phyloP scores from a whole-genome alignment of 2,329 filamentous ascomycete genomes.

The Colletotrichum sp. region DNA sequence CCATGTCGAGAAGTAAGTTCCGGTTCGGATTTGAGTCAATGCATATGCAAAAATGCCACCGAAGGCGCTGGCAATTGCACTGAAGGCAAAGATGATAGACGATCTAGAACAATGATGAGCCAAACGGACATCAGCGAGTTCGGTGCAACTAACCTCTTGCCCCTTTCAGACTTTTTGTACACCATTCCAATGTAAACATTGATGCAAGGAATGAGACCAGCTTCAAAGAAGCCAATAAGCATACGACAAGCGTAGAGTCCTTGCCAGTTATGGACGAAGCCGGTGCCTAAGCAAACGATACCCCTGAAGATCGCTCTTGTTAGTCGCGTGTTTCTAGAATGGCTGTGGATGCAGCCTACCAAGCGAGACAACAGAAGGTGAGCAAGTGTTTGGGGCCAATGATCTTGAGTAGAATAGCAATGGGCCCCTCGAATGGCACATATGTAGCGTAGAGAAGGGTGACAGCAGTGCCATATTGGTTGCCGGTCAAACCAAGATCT shows the following conservation, averaged over 20 bases:
- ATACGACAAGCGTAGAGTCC: not conserved
- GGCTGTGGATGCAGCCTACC: slow-evolving; percentile 25
- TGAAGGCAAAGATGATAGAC: slow-evolving; percentile 43
- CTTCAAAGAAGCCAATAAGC: slow-evolving; percentile 27
- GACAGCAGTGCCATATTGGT: slow-evolving; percentile 34
- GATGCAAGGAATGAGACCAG: slow-evolving; percentile 46
- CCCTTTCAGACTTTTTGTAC: slow-evolving; percentile 35
- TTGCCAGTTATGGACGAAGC: not conserved
- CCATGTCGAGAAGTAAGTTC: slow-evolving; percentile 42
- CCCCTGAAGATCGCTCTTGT: not conserved
- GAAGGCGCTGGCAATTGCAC: slow-evolving; percentile 44
- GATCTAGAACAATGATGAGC: slow-evolving; percentile 21
- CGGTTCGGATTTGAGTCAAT: slow-evolving; percentile 38
- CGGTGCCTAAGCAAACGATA: not conserved
- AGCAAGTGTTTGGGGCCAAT: slow-evolving; percentile 34
- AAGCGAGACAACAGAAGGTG: slow-evolving; percentile 23
- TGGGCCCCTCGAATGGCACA: slow-evolving; percentile 33
- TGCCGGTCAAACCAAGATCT: slow-evolving; percentile 34
- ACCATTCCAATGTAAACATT: slow-evolving; percentile 39
- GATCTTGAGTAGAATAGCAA: slow-evolving; percentile 34
- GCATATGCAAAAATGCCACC: slow-evolving; percentile 48
- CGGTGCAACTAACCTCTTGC: not conserved
- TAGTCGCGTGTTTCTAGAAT: not conserved
- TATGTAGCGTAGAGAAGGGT: slow-evolving; percentile 38
- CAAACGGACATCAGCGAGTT: not conserved